Base-by-base conservation (phyloP, 768 basidiomycete species). In the Hygrocybe punicea region DNA sequence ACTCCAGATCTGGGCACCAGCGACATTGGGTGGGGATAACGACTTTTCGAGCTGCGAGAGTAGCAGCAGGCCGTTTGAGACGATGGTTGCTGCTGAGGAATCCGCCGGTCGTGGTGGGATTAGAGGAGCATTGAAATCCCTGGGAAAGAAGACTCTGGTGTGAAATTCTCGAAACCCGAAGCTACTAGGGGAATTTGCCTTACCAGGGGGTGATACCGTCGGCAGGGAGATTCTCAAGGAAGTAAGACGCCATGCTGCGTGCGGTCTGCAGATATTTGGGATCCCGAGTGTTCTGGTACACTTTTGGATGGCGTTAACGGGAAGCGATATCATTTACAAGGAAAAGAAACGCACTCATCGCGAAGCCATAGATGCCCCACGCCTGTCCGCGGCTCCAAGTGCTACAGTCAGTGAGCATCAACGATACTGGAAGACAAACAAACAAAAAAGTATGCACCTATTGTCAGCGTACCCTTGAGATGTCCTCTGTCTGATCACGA, bases 361-460 rank as follows among this genome's bases (percentile, higher is more conserved):
- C 81, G 65, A 83, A 89, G 0, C 86, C 86, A 60, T 84, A 85
- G 25, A 87, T 77, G 2, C 78, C 87, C 86, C 86, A 89, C 13
- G 83, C 80, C 66, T 90, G 84, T 7, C 87, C 87, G 29, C 87
- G 81, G 46, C 84, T 80, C 87, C 87, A 89, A 6, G 88, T 89
- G 66, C 85, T 87, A 17, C n/a, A 23, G 37, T n/a, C 10, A 34
- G 23, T 23, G 6, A 6, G 16, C 17, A 7, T 29, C 29, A 47
- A 10, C 14, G 29, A 39, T 16, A 34, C 14, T 14, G 36, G 11
- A 21, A 7, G 35, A 36, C 14, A 25, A 23, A 16, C 19, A 17
- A 16, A 35, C n/a, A n/a, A n/a, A n/a, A n/a, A n/a, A n/a, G n/a
- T n/a, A 9, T 42, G 37, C n/a, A 73, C 74, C 74, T 74, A 50